Evolutionary conservation across 495 filamentous ascomycete genomes (phyloP).

Genomic region (Jackrogersella minutella): DNA sequence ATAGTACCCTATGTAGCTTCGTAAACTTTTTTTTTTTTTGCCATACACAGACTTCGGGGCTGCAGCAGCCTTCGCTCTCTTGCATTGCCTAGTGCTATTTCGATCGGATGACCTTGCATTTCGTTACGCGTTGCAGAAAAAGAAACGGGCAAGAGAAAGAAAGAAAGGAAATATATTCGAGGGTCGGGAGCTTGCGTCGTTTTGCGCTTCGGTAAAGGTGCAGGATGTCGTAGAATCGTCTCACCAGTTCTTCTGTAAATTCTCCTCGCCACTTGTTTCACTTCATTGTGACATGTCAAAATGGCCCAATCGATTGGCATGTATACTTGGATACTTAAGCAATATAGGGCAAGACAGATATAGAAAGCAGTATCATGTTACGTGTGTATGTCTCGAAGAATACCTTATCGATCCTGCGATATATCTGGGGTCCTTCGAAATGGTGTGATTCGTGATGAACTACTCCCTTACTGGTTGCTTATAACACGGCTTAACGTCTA

Average conservation of each 20-base stretch:
- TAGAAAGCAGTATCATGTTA: conserved; percentile 10
- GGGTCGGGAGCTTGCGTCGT: conserved; percentile 18
- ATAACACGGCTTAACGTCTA: background rate
- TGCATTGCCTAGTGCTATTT: too few relatives aligned
- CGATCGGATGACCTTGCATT: conserved; percentile 18
- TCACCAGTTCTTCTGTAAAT: background rate
- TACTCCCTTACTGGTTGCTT: background rate
- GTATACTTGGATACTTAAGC: conserved; percentile 9
- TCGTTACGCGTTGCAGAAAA: conserved; percentile 13
- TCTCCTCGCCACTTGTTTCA: background rate
- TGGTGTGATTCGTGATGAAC: background rate
- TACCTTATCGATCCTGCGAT: background rate
- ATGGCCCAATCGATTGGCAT: conserved; percentile 3
- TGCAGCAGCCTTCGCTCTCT: too few relatives aligned
- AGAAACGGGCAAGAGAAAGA: background rate
- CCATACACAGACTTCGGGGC: background rate
- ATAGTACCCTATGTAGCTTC: too few relatives aligned
- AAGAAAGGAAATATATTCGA: background rate
- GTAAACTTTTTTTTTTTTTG: too few relatives aligned
- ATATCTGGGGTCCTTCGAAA: background rate
- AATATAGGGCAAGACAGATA: conserved; percentile 24
- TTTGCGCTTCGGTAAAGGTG: background rate
- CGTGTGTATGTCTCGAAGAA: conserved; percentile 14
- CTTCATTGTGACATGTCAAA: background rate
- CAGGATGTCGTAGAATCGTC: conserved; percentile 6